Conservation (phyloP, 805 yeast species). For the Cyberlindnera subsufficiens region DNA sequence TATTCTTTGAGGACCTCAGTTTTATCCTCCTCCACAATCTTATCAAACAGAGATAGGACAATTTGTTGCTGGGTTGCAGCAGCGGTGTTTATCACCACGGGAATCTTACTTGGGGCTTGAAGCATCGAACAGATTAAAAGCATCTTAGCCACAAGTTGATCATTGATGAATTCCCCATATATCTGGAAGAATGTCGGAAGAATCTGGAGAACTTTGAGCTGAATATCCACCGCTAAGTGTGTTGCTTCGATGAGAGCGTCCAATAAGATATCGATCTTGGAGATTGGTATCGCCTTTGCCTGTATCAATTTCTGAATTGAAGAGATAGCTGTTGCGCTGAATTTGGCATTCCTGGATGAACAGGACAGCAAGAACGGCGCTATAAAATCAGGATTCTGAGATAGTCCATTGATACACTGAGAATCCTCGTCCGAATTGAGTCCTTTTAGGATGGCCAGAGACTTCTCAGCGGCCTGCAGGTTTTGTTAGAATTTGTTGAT, state of each 20-base stretch:
- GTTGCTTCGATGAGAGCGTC: constrained; percentile 70
- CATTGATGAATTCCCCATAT: constrained; percentile 52
- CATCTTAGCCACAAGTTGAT: constrained; percentile 48
- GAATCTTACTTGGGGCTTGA: constrained; percentile 60
- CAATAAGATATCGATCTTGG: constrained; percentile 48
- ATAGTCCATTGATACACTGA: constrained; percentile 28
- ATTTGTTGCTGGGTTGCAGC: constrained; percentile 90
- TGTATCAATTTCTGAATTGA: constrained; percentile 58
- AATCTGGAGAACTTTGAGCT: constrained; percentile 77
- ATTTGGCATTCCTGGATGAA: constrained; percentile 66
- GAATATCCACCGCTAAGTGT: constrained; percentile 73
- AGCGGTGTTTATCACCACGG: constrained; percentile 84
- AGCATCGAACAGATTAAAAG: constrained; percentile 67
- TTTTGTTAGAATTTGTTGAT: neutral
- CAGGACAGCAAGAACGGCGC: constrained; percentile 71
- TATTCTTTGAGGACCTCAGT: constrained; percentile 15
- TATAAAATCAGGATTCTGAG: constrained; percentile 47
- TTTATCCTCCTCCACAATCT: constrained; percentile 39
- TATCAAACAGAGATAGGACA: constrained; percentile 71
- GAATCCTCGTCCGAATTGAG: constrained; percentile 20
- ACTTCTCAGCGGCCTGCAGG: constrained; percentile 36
- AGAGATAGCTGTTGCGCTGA: constrained; percentile 66
- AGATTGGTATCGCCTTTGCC: constrained; percentile 46
- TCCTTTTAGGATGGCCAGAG: constrained; percentile 39
- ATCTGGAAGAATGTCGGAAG: constrained; percentile 69